Evolutionary conservation across 257 asterid species (phyloP).

Genomic region (Coffea canephora): DNA sequence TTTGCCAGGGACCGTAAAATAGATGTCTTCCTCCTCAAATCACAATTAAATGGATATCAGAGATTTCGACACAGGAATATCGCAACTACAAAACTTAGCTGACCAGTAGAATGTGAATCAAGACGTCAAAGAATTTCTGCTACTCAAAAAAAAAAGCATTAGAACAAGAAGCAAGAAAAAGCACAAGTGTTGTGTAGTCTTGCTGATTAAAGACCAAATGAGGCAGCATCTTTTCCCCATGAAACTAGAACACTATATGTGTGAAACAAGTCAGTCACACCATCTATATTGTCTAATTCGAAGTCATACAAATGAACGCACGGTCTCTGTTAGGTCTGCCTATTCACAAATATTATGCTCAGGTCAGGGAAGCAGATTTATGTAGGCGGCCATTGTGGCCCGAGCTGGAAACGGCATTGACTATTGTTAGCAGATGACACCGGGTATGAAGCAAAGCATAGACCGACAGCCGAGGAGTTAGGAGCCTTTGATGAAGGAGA

Average conservation of each 20-base stretch:
- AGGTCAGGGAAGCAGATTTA: slow-evolving; percentile 5
- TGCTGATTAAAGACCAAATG: background rate
- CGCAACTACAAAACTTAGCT: background rate
- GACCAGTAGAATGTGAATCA: background rate
- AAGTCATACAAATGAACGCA: slow-evolving; percentile 21
- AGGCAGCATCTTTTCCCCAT: slow-evolving; percentile 2
- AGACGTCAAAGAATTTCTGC: background rate
- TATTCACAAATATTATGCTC: slow-evolving; percentile 1
- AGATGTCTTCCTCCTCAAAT: background rate
- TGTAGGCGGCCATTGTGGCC: slow-evolving; percentile 38
- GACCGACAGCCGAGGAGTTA: slow-evolving; percentile 23
- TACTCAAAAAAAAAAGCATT: background rate
- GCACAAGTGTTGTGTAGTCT: background rate
- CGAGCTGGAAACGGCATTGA: slow-evolving; percentile 33
- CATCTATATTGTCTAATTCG: background rate
- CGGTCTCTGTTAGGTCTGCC: background rate
- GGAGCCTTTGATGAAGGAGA: slow-evolving; percentile 25
- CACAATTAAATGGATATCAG: background rate
- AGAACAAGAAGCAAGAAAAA: background rate
- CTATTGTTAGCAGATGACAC: slow-evolving; percentile 24
- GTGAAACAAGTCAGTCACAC: background rate
- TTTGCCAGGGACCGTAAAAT: background rate
- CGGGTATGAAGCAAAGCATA: slow-evolving; percentile 40
- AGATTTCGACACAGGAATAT: background rate
- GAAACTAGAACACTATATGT: background rate